Conservation (phyloP, 805 yeast genomes). For the Cyberlindnera euphorbiae region DNA sequence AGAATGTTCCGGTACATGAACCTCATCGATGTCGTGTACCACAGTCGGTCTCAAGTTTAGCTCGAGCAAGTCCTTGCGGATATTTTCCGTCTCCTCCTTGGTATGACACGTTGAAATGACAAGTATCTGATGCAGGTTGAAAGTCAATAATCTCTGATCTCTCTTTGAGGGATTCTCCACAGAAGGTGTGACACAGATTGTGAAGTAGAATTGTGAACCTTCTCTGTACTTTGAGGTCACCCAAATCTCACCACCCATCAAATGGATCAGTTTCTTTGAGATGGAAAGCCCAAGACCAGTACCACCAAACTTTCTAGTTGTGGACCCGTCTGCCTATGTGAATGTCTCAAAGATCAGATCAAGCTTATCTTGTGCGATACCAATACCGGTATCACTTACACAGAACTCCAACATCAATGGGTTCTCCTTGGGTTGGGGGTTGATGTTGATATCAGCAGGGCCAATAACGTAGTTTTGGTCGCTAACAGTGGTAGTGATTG, state of each 20-base stretch:
- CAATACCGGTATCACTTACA: conserved; percentile 88
- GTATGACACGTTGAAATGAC: conserved; percentile 65
- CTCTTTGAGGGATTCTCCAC: conserved; percentile 53
- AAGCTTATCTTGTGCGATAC: conserved; percentile 78
- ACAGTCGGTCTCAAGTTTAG: conserved; percentile 61
- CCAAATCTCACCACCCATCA: conserved; percentile 95
- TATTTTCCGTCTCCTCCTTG: conserved; percentile 42
- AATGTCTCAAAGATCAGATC: conserved; percentile 85
- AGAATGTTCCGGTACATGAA: conserved; percentile 44
- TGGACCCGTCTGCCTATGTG: conserved; percentile 92
- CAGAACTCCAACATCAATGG: conserved; percentile 69
- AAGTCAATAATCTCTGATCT: conserved; percentile 66
- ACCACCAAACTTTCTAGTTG: conserved; percentile 90
- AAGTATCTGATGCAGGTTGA: conserved; percentile 62
- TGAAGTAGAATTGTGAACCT: conserved; percentile 81
- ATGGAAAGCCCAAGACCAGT: conserved; percentile 87
- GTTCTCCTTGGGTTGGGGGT: conserved; percentile 16
- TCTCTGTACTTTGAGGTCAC: conserved; percentile 74
- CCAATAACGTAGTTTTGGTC: conserved; percentile 27
- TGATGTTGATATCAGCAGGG: conserved; percentile 20
- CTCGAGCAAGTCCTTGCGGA: conserved; percentile 45
- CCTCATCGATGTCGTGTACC: conserved; percentile 52
- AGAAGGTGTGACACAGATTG: conserved; percentile 75
- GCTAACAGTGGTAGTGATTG: conserved; percentile 23
- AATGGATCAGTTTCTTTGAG: conserved; percentile 79